These are phyloP conservation scores for Hypomontagnella monticulosa DNA, from an alignment of 495 filamentous ascomycete genomes.

Conservation along the genomic window DNA sequence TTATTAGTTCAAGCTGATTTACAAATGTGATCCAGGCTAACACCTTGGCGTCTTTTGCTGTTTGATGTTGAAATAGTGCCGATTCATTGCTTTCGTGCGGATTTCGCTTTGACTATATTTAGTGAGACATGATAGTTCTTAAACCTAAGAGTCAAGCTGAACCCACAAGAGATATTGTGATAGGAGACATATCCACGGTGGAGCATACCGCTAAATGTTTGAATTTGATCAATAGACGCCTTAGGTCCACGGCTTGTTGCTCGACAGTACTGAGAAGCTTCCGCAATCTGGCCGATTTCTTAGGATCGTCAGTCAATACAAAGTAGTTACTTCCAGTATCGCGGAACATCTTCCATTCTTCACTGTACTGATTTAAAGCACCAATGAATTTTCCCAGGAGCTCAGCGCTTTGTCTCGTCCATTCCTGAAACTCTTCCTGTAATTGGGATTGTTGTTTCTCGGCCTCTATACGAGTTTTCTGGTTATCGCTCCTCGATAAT, in stretches of 20 bases:
- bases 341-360: constrained; percentile 9
- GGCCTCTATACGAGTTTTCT: background rate
- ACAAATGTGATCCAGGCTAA: constrained; percentile 28
- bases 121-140: background rate
- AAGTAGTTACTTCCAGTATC: constrained; percentile 8
- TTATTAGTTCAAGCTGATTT: background rate
- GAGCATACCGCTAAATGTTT: too few species aligned
- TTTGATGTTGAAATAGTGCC: constrained; percentile 7
- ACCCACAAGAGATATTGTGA: background rate
- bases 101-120: constrained; percentile 5
- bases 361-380: background rate
- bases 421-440: constrained; percentile 13
- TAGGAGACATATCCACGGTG: too few species aligned
- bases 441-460: constrained; percentile 1
- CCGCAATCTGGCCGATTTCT: background rate
- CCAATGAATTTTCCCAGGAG: constrained; percentile 1
- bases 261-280: background rate
- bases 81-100: constrained; percentile 18
- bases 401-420: constrained; percentile 10
- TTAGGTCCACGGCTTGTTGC: background rate
- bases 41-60: constrained; percentile 9
- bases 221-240: background rate
- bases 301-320: background rate
- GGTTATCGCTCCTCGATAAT: too few species aligned
- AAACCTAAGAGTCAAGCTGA: too few species aligned